Conservation (phyloP, 202 grass and related monocot species). For the Setaria viridis region DNA sequence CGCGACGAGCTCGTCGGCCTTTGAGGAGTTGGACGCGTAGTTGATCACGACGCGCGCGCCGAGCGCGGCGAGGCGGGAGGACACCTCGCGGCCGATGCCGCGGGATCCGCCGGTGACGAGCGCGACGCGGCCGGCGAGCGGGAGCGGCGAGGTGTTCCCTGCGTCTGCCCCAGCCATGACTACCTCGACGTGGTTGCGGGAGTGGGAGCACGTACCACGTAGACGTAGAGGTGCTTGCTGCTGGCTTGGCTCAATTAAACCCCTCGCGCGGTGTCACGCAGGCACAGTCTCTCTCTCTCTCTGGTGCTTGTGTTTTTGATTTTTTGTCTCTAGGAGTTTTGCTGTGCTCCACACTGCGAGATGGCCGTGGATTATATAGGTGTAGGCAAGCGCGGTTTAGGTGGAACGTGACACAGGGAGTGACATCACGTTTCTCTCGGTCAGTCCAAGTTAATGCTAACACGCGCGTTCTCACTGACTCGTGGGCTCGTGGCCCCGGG, state of each 20-base stretch:
- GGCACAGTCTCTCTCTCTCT: not conserved
- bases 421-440: not conserved
- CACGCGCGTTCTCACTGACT: too few species aligned
- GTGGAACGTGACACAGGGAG: not conserved
- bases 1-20: conserved; percentile 36
- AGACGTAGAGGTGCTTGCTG: too few species aligned
- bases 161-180: conserved; percentile 31
- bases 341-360: not conserved
- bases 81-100: conserved; percentile 57
- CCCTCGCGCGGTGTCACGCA: too few species aligned
- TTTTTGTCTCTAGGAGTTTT: not conserved
- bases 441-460: too few species aligned
- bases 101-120: conserved; percentile 52
- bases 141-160: not conserved
- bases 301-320: not conserved
- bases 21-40: conserved; percentile 50
- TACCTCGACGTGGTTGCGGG: too few species aligned
- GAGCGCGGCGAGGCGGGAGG: conserved; percentile 50
- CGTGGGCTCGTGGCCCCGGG: not conserved
- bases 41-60: conserved; percentile 51
- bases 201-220: too few species aligned
- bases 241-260: not conserved
- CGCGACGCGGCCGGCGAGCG: conserved; percentile 48
- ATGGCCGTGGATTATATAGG: not conserved
- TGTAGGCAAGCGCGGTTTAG: not conserved